A percentile compares a stretch with the other conserved stretches of the same genome.
Evolutionary conservation across 805 yeast species (phyloP).

Genomic region (Lipomyces sp.): DNA sequence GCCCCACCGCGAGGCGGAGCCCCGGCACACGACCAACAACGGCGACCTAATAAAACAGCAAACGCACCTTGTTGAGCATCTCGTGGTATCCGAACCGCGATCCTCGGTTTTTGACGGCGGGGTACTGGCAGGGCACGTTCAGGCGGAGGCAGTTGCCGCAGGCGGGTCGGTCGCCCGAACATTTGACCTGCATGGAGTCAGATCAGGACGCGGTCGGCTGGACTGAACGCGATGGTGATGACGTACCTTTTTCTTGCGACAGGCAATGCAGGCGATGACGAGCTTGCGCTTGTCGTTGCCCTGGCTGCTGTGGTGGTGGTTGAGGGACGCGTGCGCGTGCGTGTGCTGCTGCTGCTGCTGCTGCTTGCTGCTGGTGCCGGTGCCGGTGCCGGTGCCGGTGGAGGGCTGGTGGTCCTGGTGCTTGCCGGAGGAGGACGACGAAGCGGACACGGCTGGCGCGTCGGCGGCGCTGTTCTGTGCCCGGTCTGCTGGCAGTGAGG

Average conservation of each 20-base stretch:
- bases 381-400: neutral
- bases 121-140: constrained; percentile 38
- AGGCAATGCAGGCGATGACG: constrained; percentile 39
- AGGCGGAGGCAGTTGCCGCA: constrained; percentile 38
- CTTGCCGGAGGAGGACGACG: neutral
- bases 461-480: too few relatives aligned
- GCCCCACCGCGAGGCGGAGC: too few relatives aligned
- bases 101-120: constrained; percentile 38
- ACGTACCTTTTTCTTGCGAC: constrained; percentile 38
- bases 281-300: constrained; percentile 31
- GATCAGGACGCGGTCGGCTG: neutral
- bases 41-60: too few relatives aligned
- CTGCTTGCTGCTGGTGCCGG: neutral
- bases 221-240: neutral
- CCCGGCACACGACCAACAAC: too few relatives aligned
- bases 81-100: constrained; percentile 39
- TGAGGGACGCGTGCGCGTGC: neutral
- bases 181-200: constrained; percentile 32
- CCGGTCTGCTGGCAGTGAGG: too few relatives aligned
- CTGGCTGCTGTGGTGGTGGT: neutral
- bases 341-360: neutral
- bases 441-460: too few relatives aligned
- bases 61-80: constrained; percentile 31
- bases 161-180: constrained; percentile 41
- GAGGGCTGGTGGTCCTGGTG: neutral